A percentile compares a stretch with the other conserved stretches of the same genome.
Evolutionary conservation across 2,329 filamentous ascomycete genomes (phyloP).

Genomic region (Colletotrichum echinochloae): DNA sequence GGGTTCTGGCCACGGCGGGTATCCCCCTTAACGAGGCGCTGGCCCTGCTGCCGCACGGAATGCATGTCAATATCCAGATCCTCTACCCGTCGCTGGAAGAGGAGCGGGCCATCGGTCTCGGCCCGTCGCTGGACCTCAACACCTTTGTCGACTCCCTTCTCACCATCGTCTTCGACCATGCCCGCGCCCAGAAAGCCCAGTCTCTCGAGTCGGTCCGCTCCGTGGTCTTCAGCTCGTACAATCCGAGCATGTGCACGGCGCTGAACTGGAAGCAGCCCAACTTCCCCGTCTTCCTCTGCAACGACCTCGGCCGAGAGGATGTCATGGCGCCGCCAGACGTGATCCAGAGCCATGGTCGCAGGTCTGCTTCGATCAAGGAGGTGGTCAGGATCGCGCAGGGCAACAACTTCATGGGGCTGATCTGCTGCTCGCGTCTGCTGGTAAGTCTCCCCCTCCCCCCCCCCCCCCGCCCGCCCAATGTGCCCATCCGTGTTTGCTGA

Average conservation of each 20-base stretch:
- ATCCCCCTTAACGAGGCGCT: slow-evolving; percentile 85
- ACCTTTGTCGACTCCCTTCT: slow-evolving; percentile 86
- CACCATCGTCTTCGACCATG: slow-evolving; percentile 90
- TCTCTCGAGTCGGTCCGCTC: slow-evolving; percentile 82
- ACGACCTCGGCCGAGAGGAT: slow-evolving; percentile 81
- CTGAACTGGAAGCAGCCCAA: slow-evolving; percentile 99
- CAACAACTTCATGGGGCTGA: slow-evolving; percentile 98
- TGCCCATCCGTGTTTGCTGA: slow-evolving; percentile 33
- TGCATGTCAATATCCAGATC: slow-evolving; percentile 93
- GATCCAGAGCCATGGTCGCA: slow-evolving; percentile 71
- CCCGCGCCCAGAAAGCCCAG: slow-evolving; percentile 72
- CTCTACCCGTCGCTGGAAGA: slow-evolving; percentile 85
- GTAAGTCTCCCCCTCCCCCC: slow-evolving; percentile 70
- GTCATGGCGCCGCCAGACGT: slow-evolving; percentile 52
- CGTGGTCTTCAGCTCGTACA: slow-evolving; percentile 95
- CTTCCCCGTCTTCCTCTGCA: slow-evolving; percentile 95
- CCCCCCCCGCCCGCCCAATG: not conserved
- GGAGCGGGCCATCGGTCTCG: slow-evolving; percentile 76
- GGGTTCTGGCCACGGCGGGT: slow-evolving; percentile 79
- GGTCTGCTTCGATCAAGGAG: slow-evolving; percentile 91
- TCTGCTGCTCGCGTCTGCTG: slow-evolving; percentile 88
- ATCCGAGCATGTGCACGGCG: slow-evolving; percentile 88
- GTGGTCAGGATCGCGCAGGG: slow-evolving; percentile 91
- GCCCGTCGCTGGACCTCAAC: slow-evolving; percentile 86
- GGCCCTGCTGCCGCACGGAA: slow-evolving; percentile 76